Base-by-base conservation (phyloP, 225 moss, liverwort and hornwort genomes). In the Bryum argenteum region DNA sequence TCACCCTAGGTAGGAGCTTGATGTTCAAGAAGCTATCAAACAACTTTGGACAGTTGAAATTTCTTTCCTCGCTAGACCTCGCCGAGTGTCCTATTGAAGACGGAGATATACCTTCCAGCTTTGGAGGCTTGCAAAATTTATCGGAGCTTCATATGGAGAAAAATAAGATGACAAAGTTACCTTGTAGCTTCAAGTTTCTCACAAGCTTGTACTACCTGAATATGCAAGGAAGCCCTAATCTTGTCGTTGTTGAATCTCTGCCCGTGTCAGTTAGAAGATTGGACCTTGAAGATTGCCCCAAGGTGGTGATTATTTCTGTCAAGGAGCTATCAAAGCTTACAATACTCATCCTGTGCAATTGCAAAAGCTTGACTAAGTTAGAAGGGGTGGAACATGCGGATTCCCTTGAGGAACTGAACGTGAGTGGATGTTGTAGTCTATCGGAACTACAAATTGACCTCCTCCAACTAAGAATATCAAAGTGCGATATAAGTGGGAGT, bases 401-500 rank as follows among this genome's bases (percentile, higher is more conserved):
- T 42, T 8, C 0, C 9, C 70, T 82, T 0, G 11, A 65, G 33
- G 8, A 82, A 8, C 61, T 74, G 21, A 67, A 78, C 13, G 60
- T 82, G 11, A 74, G 71, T 73, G 70, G 78, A 48, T 82, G 78
- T 20, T 8, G 38, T 17, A 38, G 40, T 13, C 66, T 78, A 70
- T 38, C 43, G 20, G 19, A 22, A 8, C 10, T 66, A 1, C 0
- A 54, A 33, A 10, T 54, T 8, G 11, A 24, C 20, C 65, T 69
- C 8, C 39, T 78, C 19, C 22, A 26, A n/a, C 3, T 59, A 10
- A 26, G 65, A 12, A 24, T 51, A 51, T 71, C 20, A 18, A 26
- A 51, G 11, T 74, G 73, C 40, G 50, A 17, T n/a, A 0, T 71
- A 21, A 78, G 63, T 71, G 82, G 82, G 51, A 82, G 61, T 67